phyloP scores from a whole-genome alignment of 2,329 filamentous ascomycete genomes.

The Ophioceras dolichostomum region DNA sequence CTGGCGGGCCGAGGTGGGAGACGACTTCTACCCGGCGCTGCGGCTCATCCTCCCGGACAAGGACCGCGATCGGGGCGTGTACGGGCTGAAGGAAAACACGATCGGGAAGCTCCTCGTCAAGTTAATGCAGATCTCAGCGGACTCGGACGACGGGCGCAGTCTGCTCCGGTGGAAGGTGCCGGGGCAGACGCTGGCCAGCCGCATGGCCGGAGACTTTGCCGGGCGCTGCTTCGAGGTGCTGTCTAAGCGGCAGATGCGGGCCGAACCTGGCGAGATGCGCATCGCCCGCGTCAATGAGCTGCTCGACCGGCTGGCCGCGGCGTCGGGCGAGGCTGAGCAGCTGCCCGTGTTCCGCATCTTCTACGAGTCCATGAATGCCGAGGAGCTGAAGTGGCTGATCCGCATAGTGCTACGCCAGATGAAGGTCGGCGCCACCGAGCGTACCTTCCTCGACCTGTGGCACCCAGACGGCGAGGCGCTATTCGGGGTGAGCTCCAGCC shows the following conservation, averaged over 20 bases:
- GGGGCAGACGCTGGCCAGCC: slow-evolving; percentile 47
- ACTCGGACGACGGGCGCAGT: slow-evolving; percentile 77
- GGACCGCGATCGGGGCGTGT: slow-evolving; percentile 84
- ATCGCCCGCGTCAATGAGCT: slow-evolving; percentile 83
- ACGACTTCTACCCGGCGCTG: slow-evolving; percentile 88
- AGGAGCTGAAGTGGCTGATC: slow-evolving; percentile 90
- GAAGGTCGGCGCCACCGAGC: slow-evolving; percentile 69
- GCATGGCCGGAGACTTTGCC: slow-evolving; percentile 81
- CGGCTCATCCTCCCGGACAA: slow-evolving; percentile 87
- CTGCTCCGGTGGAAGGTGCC: slow-evolving; percentile 90
- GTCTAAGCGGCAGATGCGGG: slow-evolving; percentile 68
- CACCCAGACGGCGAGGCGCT: slow-evolving; percentile 65
- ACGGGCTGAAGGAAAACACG: slow-evolving; percentile 84
- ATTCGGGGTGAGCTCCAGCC: slow-evolving; percentile 83
- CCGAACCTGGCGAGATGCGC: slow-evolving; percentile 62
- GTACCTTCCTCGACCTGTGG: slow-evolving; percentile 75
- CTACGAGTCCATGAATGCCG: slow-evolving; percentile 82
- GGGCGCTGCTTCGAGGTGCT: slow-evolving; percentile 80
- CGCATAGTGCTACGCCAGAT: slow-evolving; percentile 79
- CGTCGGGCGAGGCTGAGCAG: slow-evolving; percentile 73
- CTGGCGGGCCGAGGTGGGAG: slow-evolving; percentile 80
- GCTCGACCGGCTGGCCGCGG: slow-evolving; percentile 65
- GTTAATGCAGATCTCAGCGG: slow-evolving; percentile 80
- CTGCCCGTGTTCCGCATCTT: slow-evolving; percentile 70
- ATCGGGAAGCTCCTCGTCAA: slow-evolving; percentile 88